Conservation (phyloP, 768 basidiomycete genomes). For the Serpula lacrymans region DNA sequence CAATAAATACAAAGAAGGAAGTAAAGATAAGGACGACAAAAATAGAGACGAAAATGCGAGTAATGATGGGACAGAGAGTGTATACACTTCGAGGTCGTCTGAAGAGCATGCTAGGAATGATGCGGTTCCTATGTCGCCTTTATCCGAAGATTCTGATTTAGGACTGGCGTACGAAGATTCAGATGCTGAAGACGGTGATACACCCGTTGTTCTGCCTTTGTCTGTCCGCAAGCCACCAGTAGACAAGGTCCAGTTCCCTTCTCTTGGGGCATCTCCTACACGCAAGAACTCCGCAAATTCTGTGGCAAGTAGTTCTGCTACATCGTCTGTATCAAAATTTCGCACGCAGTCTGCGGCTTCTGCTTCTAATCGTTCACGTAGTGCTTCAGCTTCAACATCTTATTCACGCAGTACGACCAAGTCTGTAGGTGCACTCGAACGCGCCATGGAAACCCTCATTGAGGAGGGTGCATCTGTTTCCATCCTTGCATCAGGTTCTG, state of each 20-base stretch:
- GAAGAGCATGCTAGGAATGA: constrained; percentile 14
- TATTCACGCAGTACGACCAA: constrained; percentile 28
- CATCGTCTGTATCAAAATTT: too few relatives aligned
- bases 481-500: constrained; percentile 31
- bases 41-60: constrained; percentile 22
- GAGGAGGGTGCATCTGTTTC: constrained; percentile 38
- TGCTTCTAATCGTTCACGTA: constrained; percentile 17
- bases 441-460: constrained; percentile 50
- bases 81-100: constrained; percentile 27
- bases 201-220: constrained; percentile 27
- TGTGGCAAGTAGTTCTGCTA: constrained; percentile 15
- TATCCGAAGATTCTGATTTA: constrained; percentile 24
- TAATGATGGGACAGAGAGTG: constrained; percentile 32
- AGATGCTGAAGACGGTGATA: constrained; percentile 29
- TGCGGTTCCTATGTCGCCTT: constrained; percentile 17
- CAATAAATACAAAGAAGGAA: constrained; percentile 45
- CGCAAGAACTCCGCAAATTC: constrained; percentile 26
- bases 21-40: constrained; percentile 6
- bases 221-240: constrained; percentile 19
- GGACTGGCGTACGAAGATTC: constrained; percentile 38
- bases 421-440: constrained; percentile 40
- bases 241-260: constrained; percentile 34
- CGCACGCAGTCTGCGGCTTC: constrained; percentile 11
- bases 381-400: constrained; percentile 24
- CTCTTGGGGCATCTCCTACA: constrained; percentile 15